Conservation (phyloP, 1,139 yeast genomes). For the Komagataea norvegica region DNA sequence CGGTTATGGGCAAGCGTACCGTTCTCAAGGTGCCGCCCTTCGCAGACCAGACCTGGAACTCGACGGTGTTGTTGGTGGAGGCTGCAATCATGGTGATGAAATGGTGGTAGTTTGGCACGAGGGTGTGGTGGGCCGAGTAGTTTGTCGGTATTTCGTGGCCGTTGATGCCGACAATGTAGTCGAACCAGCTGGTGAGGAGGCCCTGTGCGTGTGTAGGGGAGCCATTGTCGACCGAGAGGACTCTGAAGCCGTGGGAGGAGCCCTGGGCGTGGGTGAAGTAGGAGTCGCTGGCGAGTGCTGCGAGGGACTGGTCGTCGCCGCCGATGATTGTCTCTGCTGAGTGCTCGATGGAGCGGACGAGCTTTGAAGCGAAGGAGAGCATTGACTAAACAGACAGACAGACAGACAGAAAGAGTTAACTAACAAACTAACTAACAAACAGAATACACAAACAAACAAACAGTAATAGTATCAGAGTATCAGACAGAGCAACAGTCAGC, state of each 20-base stretch:
- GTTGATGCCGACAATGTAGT: slow-evolving; percentile 73
- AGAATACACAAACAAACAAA: too few species aligned
- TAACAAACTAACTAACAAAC: too few species aligned
- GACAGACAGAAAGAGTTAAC: too few species aligned
- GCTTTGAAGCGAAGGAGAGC: slow-evolving; percentile 86
- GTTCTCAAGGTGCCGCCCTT: slow-evolving; percentile 73
- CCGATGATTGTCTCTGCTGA: slow-evolving; percentile 34
- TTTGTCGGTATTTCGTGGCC: slow-evolving; percentile 64
- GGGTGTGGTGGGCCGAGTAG: slow-evolving; percentile 31
- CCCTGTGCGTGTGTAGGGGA: slow-evolving; percentile 44
- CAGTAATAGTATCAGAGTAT: too few species aligned
- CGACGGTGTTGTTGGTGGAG: slow-evolving; percentile 35
- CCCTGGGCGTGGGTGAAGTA: slow-evolving; percentile 46
- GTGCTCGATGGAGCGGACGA: slow-evolving; percentile 73
- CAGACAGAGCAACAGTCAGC: too few species aligned
- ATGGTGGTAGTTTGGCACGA: slow-evolving; percentile 34
- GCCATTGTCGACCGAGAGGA: slow-evolving; percentile 42
- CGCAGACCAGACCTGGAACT: slow-evolving; percentile 78
- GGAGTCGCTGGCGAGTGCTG: slow-evolving; percentile 36
- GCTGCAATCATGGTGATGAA: slow-evolving; percentile 28
- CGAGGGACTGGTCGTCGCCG: slow-evolving; percentile 28
- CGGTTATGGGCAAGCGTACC: slow-evolving; percentile 45
- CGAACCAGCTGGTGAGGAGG: slow-evolving; percentile 83
- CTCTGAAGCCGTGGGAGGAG: slow-evolving; percentile 48
- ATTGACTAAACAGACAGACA: slow-evolving; percentile 30